Percentiles rank a stretch among this genome's conserved stretches.
Conservation (phyloP, 257 asterid species). For the Solanum acaule region DNA sequence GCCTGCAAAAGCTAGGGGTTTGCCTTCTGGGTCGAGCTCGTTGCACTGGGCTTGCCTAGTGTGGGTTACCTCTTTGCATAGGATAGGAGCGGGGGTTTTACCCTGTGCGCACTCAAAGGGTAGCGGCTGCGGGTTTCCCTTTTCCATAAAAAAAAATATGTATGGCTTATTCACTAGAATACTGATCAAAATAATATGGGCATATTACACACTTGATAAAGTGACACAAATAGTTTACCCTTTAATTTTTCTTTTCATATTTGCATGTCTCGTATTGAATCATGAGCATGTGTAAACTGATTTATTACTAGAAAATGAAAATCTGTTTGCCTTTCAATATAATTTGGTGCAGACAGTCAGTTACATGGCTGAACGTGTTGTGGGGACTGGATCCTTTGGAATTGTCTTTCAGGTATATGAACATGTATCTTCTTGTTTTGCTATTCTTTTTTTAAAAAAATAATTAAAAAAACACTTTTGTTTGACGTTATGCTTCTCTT, state of each 20-base stretch:
- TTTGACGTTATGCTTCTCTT: constrained; percentile 3
- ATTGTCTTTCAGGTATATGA: constrained; percentile 25
- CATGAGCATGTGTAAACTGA: background rate
- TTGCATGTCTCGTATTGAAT: background rate
- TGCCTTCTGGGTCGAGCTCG: background rate
- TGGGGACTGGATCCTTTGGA: constrained; percentile 53
- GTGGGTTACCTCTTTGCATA: background rate
- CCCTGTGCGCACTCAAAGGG: background rate
- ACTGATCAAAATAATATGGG: background rate
- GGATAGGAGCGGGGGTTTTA: background rate
- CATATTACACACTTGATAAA: background rate
- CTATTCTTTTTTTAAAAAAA: background rate
- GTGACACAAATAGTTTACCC: background rate
- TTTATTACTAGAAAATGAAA: background rate
- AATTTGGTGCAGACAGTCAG: constrained; percentile 34
- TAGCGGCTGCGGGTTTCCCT: background rate
- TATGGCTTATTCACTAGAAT: background rate
- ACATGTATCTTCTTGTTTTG: background rate
- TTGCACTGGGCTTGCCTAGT: background rate
- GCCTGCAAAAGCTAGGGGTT: background rate
- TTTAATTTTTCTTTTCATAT: background rate
- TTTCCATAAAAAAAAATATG: too few relatives aligned
- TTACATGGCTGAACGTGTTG: constrained; percentile 59
- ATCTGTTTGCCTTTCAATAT: background rate
- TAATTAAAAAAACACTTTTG: background rate